Conservation (phyloP, 2,329 filamentous ascomycete species). For the Fusarium decemcellulare region DNA sequence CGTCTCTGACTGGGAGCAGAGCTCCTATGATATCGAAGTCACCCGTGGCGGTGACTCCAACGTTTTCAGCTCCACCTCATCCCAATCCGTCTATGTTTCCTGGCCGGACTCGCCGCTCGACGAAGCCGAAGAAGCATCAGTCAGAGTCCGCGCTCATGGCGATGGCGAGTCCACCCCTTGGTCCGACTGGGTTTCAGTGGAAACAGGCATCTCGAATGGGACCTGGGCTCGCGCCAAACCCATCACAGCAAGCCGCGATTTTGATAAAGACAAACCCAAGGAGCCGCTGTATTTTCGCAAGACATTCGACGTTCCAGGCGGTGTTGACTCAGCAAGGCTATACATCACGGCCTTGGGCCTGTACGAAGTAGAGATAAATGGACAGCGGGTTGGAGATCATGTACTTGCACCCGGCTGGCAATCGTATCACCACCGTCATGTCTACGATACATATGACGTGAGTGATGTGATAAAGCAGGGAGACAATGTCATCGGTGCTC, state of each 20-base stretch:
- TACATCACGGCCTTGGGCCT: constrained; percentile 63
- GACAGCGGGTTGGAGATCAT: constrained; percentile 44
- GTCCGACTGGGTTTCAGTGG: constrained; percentile 51
- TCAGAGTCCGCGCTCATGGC: constrained; percentile 54
- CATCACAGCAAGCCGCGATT: constrained; percentile 50
- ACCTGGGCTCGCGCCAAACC: constrained; percentile 50
- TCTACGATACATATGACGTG: constrained; percentile 69
- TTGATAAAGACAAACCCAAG: constrained; percentile 47
- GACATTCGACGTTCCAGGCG: constrained; percentile 45
- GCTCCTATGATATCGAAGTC: constrained; percentile 60
- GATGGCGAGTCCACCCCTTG: constrained; percentile 38
- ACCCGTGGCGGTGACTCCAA: constrained; percentile 29
- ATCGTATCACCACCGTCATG: constrained; percentile 63
- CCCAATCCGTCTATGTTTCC: too few relatives aligned
- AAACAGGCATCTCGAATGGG: constrained; percentile 50
- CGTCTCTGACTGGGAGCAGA: constrained; percentile 58
- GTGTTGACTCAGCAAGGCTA: constrained; percentile 56
- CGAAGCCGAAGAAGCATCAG: constrained; percentile 49
- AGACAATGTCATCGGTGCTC: constrained; percentile 53
- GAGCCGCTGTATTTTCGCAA: constrained; percentile 53
- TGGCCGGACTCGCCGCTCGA: constrained; percentile 58
- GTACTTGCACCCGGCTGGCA: constrained; percentile 67
- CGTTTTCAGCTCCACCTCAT: constrained; percentile 50
- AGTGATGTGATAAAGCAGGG: constrained; percentile 57
- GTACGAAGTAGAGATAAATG: constrained; percentile 64